Conservation (phyloP, 371 early-diverging fungal species). For the Mortierella polycephala region DNA sequence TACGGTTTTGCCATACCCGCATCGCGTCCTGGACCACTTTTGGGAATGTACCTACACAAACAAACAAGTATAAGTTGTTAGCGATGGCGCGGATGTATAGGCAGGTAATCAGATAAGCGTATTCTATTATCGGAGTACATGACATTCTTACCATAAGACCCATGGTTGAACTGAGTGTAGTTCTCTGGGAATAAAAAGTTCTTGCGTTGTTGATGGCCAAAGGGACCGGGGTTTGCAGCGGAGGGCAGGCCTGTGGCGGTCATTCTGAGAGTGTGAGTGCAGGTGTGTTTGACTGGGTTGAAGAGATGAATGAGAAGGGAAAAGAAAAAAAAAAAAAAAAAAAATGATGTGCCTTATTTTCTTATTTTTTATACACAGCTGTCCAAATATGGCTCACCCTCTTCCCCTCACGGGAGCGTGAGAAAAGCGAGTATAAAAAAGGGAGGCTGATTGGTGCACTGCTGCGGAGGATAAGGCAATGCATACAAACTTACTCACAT, state of each 20-base stretch:
- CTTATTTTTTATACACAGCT: conserved; percentile 6
- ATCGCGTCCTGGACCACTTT: conserved; percentile 35
- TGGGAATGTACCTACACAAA: conserved; percentile 32
- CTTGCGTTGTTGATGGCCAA: conserved; percentile 52
- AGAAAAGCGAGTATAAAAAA: too few species aligned
- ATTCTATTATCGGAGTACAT: too few species aligned
- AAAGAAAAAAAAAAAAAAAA: neutral
- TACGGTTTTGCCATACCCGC: conserved; percentile 16
- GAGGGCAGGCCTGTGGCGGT: conserved; percentile 13
- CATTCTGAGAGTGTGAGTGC: neutral
- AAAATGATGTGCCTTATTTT: too few species aligned
- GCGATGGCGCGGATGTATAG: neutral
- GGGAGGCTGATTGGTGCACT: too few species aligned
- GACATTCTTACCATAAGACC: conserved; percentile 44
- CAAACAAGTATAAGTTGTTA: too few species aligned
- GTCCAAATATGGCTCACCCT: too few species aligned
- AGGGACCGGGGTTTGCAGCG: conserved; percentile 45
- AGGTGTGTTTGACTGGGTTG: too few species aligned
- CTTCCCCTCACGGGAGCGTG: neutral
- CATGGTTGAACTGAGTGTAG: conserved; percentile 59
- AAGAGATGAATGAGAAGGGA: conserved; percentile 2
- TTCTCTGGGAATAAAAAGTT: conserved; percentile 56
- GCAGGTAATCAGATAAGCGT: neutral
- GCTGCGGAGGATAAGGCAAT: too few species aligned
- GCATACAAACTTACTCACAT: too few species aligned